Base-by-base conservation (phyloP, 2,329 filamentous ascomycete genomes). In the Plenodomus lindquistii region DNA sequence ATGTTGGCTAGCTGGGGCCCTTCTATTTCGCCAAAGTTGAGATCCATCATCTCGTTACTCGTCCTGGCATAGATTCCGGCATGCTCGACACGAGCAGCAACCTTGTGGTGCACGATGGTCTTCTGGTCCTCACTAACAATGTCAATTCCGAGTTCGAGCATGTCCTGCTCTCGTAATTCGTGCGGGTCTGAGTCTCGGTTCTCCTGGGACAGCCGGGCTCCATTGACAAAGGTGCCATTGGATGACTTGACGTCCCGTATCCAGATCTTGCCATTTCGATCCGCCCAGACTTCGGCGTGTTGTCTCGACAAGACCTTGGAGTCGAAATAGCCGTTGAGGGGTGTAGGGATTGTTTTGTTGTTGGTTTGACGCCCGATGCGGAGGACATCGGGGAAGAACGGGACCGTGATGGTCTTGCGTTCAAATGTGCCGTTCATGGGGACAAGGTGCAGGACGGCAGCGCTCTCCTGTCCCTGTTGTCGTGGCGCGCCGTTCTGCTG, bases 101-200 rank as follows among this genome's bases (percentile, higher is more conserved):
- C 94, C 70, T 99, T 99, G 77, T 97, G 94, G 69, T 99, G 94
- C 13, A 99, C 92, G 21, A 99, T 91, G 0, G 92, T 97, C 76
- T 96, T 97, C 71, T 97, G 93, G 70, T 99, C 94, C 72, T 99
- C 94, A 73, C 91, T 96, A 42, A 99, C 93, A 66, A 99, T 99
- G 69, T 99, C 94, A 63, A 99, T 99, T 46, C 94, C 94, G 29
- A 99, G 81, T 69, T 99, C 94, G 44, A 99, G 78, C 55, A 94
- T 90, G 68, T 99, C 94, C 58, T 91, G 87, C 50, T 93, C 91
- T 65, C 92, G 87, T 27, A 99, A 78, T 69, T 97, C 93, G 69
- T 97, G 91, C 0, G 94, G 92, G 53, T 97, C 94, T 0, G 93
- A 97, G 73, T 99, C 94, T 61, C 92, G 85, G 65, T 97, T 99